Conservation (phyloP, 495 filamentous ascomycete genomes). For the Penicillium subrubescens region DNA sequence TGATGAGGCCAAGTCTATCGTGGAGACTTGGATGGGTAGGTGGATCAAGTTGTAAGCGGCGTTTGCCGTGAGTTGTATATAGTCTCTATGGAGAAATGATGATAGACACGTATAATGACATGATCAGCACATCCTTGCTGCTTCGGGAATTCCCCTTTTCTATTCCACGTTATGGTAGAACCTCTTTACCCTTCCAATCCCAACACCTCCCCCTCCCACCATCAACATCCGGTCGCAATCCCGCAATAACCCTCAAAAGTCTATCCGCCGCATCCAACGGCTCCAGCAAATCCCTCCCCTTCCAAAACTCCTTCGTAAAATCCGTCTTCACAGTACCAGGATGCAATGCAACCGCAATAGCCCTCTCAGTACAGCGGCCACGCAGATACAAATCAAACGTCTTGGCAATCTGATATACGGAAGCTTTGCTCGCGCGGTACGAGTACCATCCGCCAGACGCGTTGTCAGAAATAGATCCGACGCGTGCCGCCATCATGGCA, state of each 20-base stretch:
- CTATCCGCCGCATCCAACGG: slow-evolving; percentile 61
- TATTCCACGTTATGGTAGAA: slow-evolving; percentile 63
- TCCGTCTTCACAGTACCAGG: slow-evolving; percentile 81
- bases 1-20: slow-evolving; percentile 67
- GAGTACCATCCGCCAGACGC: slow-evolving; percentile 71
- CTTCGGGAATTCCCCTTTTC: too few species aligned
- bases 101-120: background rate
- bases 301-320: slow-evolving; percentile 74
- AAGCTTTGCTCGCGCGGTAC: slow-evolving; percentile 75
- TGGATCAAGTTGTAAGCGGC: slow-evolving; percentile 49
- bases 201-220: slow-evolving; percentile 67
- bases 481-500: slow-evolving; percentile 72
- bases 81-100: background rate
- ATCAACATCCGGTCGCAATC: slow-evolving; percentile 34
- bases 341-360: slow-evolving; percentile 71
- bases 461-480: slow-evolving; percentile 75
- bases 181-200: slow-evolving; percentile 76
- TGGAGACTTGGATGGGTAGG: slow-evolving; percentile 68
- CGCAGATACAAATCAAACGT: slow-evolving; percentile 71
- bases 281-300: slow-evolving; percentile 57
- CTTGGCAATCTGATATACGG: slow-evolving; percentile 68
- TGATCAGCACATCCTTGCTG: background rate
- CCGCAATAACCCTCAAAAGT: slow-evolving; percentile 56
- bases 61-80: background rate
- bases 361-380: slow-evolving; percentile 54